These are phyloP conservation scores for Populus tremula DNA, from an alignment of 345 rosid species.

Conservation along the genomic window DNA sequence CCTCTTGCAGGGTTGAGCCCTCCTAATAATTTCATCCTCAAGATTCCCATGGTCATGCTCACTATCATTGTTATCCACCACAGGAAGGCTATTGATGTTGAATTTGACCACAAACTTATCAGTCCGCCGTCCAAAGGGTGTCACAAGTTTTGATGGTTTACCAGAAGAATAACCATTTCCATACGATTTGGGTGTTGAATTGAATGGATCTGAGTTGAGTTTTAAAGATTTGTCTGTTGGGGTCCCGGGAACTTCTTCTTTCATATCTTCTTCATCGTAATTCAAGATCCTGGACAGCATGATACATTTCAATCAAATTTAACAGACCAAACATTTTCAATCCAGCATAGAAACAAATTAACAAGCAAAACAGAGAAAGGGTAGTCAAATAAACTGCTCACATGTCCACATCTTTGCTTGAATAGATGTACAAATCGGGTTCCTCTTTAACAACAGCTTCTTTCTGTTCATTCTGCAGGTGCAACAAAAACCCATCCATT, in stretches of 20 bases:
- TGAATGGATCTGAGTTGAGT: conserved; percentile 41
- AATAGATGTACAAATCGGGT: conserved; percentile 64
- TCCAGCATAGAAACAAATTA: not conserved
- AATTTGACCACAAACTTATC: conserved; percentile 68
- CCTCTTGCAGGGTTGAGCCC: conserved; percentile 52
- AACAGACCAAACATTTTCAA: not conserved
- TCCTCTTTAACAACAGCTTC: conserved; percentile 59
- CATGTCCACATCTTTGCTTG: conserved; percentile 87
- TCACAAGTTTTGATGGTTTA: conserved; percentile 52
- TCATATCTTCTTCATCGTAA: conserved; percentile 47
- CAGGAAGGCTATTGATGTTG: conserved; percentile 44
- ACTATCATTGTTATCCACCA: conserved; percentile 34
- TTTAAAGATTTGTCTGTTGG: conserved; percentile 52
- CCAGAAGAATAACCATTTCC: conserved; percentile 61
- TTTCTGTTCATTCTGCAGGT: conserved; percentile 78
- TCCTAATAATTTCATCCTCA: conserved; percentile 76
- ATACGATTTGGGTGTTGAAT: conserved; percentile 37
- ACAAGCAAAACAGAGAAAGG: not conserved
- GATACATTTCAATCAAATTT: not conserved
- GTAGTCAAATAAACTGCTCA: conserved; percentile 37
- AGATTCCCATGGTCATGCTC: conserved; percentile 32
- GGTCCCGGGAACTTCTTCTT: conserved; percentile 52
- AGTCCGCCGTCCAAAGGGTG: conserved; percentile 72
- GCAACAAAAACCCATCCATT: conserved; percentile 78
- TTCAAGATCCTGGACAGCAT: conserved; percentile 55